Evolutionary conservation across 2,329 filamentous ascomycete genomes (phyloP).

Genomic region (Colletotrichum scovillei): DNA sequence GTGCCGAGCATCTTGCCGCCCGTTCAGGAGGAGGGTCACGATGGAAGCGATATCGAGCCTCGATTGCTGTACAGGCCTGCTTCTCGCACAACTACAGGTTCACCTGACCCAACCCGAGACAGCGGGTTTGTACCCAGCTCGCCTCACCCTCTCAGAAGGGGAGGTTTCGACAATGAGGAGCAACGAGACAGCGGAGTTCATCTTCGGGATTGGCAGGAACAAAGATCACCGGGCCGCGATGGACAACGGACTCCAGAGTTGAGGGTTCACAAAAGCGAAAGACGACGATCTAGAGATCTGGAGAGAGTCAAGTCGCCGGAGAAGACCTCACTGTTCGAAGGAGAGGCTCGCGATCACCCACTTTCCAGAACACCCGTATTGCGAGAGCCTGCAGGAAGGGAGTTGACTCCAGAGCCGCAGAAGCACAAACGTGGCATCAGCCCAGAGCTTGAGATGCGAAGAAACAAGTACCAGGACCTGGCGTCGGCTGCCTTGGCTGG

Average conservation of each 20-base stretch:
- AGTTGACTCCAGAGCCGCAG: constrained; percentile 54
- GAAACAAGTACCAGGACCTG: constrained; percentile 42
- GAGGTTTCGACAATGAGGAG: constrained; percentile 46
- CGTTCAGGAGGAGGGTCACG: constrained; percentile 62
- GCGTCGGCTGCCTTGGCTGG: constrained; percentile 46
- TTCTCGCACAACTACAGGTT: constrained; percentile 37
- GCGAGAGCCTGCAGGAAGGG: constrained; percentile 49
- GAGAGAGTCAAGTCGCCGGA: constrained; percentile 36
- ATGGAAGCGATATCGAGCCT: constrained; percentile 53
- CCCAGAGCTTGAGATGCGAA: constrained; percentile 36
- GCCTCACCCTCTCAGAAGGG: constrained; percentile 52
- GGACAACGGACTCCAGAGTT: constrained; percentile 35
- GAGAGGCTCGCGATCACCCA: constrained; percentile 41
- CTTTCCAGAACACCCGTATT: constrained; percentile 52
- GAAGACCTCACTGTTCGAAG: constrained; percentile 38
- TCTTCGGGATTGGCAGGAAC: constrained; percentile 59
- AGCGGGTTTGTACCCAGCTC: constrained; percentile 61
- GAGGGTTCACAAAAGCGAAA: constrained; percentile 36
- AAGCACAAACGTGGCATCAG: constrained; percentile 46
- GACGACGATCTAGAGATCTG: constrained; percentile 33
- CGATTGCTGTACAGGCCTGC: constrained; percentile 26
- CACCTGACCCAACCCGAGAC: constrained; percentile 57
- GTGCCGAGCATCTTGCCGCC: constrained; percentile 59
- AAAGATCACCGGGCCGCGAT: constrained; percentile 37
- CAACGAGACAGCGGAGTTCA: constrained; percentile 69